Conservation (phyloP, 2,329 filamentous ascomycete species). For the Pseudopyricularia cyperi region DNA sequence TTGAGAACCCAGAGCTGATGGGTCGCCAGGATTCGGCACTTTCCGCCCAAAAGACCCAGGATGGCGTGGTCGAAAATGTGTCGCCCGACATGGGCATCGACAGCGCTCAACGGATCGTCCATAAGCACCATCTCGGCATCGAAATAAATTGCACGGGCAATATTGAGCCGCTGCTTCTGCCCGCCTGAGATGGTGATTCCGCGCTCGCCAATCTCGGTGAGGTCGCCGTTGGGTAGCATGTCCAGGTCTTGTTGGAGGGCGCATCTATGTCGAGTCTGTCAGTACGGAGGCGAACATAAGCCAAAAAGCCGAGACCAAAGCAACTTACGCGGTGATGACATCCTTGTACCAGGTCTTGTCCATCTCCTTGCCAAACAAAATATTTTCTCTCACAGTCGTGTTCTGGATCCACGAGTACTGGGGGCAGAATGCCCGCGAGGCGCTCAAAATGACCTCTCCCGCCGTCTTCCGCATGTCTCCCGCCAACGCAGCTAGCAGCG, state of each 20-base stretch:
- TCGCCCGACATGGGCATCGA: constrained; percentile 56
- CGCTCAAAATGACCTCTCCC: constrained; percentile 63
- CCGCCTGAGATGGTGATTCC: constrained; percentile 93
- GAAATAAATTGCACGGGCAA: constrained; percentile 69
- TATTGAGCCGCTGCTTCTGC: constrained; percentile 90
- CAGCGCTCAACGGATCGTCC: constrained; percentile 57
- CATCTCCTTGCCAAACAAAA: constrained; percentile 73
- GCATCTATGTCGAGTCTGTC: constrained; percentile 36
- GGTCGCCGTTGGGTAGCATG: constrained; percentile 81
- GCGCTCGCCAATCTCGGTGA: constrained; percentile 87
- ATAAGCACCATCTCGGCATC: constrained; percentile 55
- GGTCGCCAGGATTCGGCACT: constrained; percentile 82
- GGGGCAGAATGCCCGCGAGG: constrained; percentile 77
- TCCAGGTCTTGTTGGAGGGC: constrained; percentile 76
- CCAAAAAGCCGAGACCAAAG: not conserved
- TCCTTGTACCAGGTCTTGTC: constrained; percentile 67
- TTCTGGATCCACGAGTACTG: constrained; percentile 99
- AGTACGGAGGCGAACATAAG: not conserved
- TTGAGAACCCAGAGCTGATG: constrained; percentile 90
- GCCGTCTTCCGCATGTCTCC: constrained; percentile 84
- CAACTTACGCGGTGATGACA: constrained; percentile 61
- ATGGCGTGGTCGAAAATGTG: constrained; percentile 92
- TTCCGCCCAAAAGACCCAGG: constrained; percentile 73
- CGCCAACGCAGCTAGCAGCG: constrained; percentile 74
- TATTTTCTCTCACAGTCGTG: constrained; percentile 73